Percentiles rank a stretch among this genome's conserved stretches.
Conservation (phyloP, 495 filamentous ascomycete genomes). For the Podospora australis region DNA sequence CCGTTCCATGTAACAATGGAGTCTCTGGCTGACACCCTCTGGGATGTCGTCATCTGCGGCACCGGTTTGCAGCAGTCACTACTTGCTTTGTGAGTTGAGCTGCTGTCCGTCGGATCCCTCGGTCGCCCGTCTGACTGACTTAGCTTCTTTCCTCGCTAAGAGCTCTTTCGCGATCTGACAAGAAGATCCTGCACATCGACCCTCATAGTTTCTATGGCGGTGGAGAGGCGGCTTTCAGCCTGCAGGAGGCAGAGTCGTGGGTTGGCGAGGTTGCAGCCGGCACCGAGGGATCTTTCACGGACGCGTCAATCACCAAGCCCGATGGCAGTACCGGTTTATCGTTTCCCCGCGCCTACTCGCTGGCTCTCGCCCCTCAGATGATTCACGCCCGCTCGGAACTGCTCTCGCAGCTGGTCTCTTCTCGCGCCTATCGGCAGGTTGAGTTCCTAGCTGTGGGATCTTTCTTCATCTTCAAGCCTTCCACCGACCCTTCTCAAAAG, state of each 20-base stretch:
- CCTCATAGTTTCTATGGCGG: conserved; percentile 83
- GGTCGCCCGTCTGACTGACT: conserved; percentile 55
- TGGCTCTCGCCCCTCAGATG: conserved; percentile 79
- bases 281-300: conserved; percentile 14
- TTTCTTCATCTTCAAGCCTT: conserved; percentile 69
- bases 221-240: conserved; percentile 75
- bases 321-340: conserved; percentile 40
- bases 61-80: conserved; percentile 88
- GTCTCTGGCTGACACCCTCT: conserved; percentile 67
- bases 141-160: conserved; percentile 53
- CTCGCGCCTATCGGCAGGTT: conserved; percentile 77
- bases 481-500: conserved; percentile 15
- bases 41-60: conserved; percentile 89
- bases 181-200: conserved; percentile 88
- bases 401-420: conserved; percentile 72
- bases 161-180: conserved; percentile 84
- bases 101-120: not conserved
- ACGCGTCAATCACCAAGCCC: conserved; percentile 21
- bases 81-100: conserved; percentile 73
- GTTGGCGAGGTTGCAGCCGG: conserved; percentile 25
- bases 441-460: conserved; percentile 93
- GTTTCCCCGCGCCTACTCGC: conserved; percentile 69
- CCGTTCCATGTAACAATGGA: conserved; percentile 55
- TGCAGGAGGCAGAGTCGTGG: conserved; percentile 79
- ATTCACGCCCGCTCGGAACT: conserved; percentile 78